Evolutionary conservation across 1,284 basidiomycete genomes (phyloP), one percentile per base, ranked within the genome.

Genomic region (Mycosarcoma maydis): DNA sequence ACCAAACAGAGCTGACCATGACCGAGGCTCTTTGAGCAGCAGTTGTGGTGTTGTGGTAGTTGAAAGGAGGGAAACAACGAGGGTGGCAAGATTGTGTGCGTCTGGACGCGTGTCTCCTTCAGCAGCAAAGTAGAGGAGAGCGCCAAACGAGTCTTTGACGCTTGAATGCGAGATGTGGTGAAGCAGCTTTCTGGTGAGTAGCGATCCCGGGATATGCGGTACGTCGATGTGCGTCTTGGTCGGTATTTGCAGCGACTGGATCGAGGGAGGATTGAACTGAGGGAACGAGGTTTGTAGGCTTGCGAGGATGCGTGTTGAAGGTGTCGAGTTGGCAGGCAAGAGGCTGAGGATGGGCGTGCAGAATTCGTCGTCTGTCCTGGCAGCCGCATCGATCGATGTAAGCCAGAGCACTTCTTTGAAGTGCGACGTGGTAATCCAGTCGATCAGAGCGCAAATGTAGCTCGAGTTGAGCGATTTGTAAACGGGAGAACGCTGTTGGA

Each of bases 51-150:
- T n/a, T 38, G 39, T 29, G 16, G 38, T n/a, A 10, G 26, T 3
- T 1, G 44, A 36, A n/a, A 69, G 43, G 40, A 57, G 46, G 41
- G 43, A n/a, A 53, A 50, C 34, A 38, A 46, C 19, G 37, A 49
- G 16, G 42, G 29, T 41, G 16, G 53, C 65, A 11, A 76, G 43
- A 14, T 20, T n/a, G 30, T 79, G 62, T 5, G 77, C 77, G 61
- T 79, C 74, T 5, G 42, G 41, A 22, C 76, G 32, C 6, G 77
- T 79, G 27, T 79, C 76, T 4, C 77, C 77, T 34, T 79, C 77
- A 10, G 68, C 64, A 20, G 65, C 64, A 17, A 77, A 79, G 50
- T 73, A 59, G 34, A 78, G 59, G 14, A 79, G 39, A 0, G 71
- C 72, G 10, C 24, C 69, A 0, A 58, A 16, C 1, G 24, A 24